A percentile compares a stretch with the other conserved stretches of the same genome.
These are phyloP conservation scores for Colletotrichum theobromicola DNA, from an alignment of 2,329 filamentous ascomycete genomes.

Conservation along the genomic window DNA sequence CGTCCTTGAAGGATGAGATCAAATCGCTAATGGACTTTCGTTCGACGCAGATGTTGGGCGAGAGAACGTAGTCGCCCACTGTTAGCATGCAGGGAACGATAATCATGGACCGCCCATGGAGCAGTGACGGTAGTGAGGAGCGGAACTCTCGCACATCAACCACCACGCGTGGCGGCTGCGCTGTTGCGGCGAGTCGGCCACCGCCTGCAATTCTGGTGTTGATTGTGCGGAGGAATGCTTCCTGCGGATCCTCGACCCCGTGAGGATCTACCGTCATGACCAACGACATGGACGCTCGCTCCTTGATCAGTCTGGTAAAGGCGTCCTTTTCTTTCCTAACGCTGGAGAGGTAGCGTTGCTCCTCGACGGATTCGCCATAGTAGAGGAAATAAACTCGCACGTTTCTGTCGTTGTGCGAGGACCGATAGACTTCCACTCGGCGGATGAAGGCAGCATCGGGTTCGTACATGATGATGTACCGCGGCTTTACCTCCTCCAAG, in stretches of 20 bases:
- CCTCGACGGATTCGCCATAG: constrained; percentile 92
- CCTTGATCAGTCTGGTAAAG: constrained; percentile 93
- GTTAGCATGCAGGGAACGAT: constrained; percentile 95
- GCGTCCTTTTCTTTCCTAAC: constrained; percentile 96
- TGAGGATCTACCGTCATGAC: constrained; percentile 78
- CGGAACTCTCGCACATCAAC: constrained; percentile 97
- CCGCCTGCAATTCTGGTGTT: constrained; percentile 97
- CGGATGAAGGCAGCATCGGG: constrained; percentile 94
- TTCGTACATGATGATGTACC: constrained; percentile 99
- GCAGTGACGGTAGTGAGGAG: constrained; percentile 86
- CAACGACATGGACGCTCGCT: constrained; percentile 90
- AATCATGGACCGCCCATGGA: constrained; percentile 87
- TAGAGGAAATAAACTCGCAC: constrained; percentile 97
- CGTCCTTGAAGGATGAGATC: constrained; percentile 89
- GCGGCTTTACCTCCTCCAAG: constrained; percentile 91
- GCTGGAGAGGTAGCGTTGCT: constrained; percentile 88
- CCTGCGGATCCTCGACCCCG: constrained; percentile 80
- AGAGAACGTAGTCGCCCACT: constrained; percentile 94
- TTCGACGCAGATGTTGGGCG: constrained; percentile 89
- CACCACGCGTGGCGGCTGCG: constrained; percentile 86
- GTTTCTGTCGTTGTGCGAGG: constrained; percentile 87
- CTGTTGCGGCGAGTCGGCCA: constrained; percentile 81
- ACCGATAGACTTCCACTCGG: constrained; percentile 92
- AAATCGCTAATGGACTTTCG: constrained; percentile 92
- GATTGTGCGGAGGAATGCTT: constrained; percentile 90